phyloP scores from a whole-genome alignment of 768 basidiomycete genomes.

The Suillus discolor region DNA sequence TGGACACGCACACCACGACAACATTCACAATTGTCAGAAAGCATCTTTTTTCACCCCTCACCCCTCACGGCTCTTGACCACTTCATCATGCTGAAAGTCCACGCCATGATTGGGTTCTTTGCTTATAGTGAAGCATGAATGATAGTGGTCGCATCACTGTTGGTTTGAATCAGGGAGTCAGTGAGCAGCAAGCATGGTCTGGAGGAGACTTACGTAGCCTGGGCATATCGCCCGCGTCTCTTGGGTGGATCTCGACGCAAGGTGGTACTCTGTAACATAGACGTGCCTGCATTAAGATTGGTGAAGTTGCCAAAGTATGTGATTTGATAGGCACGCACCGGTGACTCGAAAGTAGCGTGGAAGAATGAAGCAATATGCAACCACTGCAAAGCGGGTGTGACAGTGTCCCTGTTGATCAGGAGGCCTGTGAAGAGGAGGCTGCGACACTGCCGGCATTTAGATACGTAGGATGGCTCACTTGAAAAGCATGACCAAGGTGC shows the following conservation, averaged over 20 bases:
- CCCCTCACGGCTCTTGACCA: constrained; percentile 64
- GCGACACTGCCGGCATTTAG: constrained; percentile 13
- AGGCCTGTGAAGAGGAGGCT: constrained; percentile 96
- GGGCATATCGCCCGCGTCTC: constrained; percentile 62
- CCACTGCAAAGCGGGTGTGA: constrained; percentile 75
- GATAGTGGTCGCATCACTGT: constrained; percentile 44
- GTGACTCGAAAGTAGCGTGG: constrained; percentile 94
- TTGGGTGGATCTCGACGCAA: constrained; percentile 37
- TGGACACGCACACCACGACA: constrained; percentile 51
- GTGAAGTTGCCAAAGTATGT: background rate
- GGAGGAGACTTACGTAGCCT: constrained; percentile 34
- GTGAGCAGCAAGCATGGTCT: background rate
- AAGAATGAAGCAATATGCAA: constrained; percentile 94
- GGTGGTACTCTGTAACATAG: background rate
- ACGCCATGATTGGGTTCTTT: constrained; percentile 65
- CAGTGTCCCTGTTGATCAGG: constrained; percentile 90
- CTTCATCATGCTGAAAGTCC: constrained; percentile 72
- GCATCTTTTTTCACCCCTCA: constrained; percentile 55
- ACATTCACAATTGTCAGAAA: constrained; percentile 80
- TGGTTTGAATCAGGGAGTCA: background rate
- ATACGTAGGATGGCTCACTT: constrained; percentile 63
- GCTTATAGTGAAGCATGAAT: constrained; percentile 68
- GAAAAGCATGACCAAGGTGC: constrained; percentile 96
- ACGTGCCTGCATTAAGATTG: background rate
- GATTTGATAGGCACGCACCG: background rate